phyloP scores from a whole-genome alignment of 306 rosid genomes.

The Cucurbita maxima region DNA sequence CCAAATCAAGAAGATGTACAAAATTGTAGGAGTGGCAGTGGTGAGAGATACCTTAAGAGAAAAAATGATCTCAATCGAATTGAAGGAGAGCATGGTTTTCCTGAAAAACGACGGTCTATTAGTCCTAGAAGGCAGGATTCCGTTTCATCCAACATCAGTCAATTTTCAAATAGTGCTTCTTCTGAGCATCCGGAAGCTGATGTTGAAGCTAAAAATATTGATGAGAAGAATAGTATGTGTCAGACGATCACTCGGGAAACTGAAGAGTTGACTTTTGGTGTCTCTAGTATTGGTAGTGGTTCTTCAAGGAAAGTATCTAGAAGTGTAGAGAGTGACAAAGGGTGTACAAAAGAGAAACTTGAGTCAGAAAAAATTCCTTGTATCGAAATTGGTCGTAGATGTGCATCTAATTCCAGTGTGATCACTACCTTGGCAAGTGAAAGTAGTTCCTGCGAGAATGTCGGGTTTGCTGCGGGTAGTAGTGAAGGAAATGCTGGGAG shows the following conservation, averaged over 20 bases:
- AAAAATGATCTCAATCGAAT: constrained; percentile 28
- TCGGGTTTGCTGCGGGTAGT: constrained; percentile 23
- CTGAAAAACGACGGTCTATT: constrained; percentile 16
- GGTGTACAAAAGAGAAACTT: constrained; percentile 17
- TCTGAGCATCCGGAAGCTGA: constrained; percentile 7
- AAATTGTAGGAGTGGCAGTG: constrained; percentile 23
- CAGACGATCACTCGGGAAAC: constrained; percentile 1
- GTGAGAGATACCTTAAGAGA: constrained; percentile 59
- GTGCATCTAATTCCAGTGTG: constrained; percentile 47
- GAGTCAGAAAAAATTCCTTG: constrained; percentile 16
- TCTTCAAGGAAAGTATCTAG: constrained; percentile 16
- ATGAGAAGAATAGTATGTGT: neutral
- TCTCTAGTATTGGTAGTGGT: constrained; percentile 1
- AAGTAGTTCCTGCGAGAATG: constrained; percentile 44
- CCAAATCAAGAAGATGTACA: constrained; percentile 22
- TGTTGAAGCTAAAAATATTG: neutral
- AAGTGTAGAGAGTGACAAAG: constrained; percentile 9
- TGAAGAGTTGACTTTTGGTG: constrained; percentile 7
- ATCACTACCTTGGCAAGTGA: constrained; percentile 39
- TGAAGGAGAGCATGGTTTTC: constrained; percentile 11
- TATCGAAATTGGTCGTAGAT: constrained; percentile 27
- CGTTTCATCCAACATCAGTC: constrained; percentile 15
- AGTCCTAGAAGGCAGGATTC: constrained; percentile 22
- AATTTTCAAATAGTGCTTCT: constrained; percentile 14
- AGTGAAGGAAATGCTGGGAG: constrained; percentile 21